Evolutionary conservation across 805 yeast genomes (phyloP), one percentile per base, ranked within the genome.

Genomic region (Saturnispora gosingensis): DNA sequence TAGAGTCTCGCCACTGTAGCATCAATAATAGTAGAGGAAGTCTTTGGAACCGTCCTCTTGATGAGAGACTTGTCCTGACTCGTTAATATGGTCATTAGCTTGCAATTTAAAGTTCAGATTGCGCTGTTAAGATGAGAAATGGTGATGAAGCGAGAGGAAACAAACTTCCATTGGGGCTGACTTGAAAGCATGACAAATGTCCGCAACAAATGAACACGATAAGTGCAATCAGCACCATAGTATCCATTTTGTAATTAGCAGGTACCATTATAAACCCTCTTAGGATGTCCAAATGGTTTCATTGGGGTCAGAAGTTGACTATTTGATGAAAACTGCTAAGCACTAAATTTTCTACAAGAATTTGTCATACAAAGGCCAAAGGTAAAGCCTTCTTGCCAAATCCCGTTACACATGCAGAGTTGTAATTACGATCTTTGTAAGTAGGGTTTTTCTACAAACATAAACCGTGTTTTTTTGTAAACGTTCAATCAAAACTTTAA

Each of bases 1-100:
- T 89, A 93, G 46, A 93, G 74, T 53, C 95, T 72, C 0, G 96
- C 97, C 2, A 91, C 85, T 0, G 96, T 83, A 45, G 95, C 95
- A 69, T 88, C 97, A 34, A 93, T 72, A 56, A 93, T 78, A 65
- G 90, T 90, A 65, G 89, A 89, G 46, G 91, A 74, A 7, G 87
- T 81, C 67, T 88, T 89, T 43, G 99, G 98, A 50, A 91, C 75
- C 18, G 85, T 88, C 52, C 97, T 73, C 64, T 90, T 90, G 67
- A 93, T 80, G 64, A 85, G 84, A 63, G 91, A 97, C 66, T 88
- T 91, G 64, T 93, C 98, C 6, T 74, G 72, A 5, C 79, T 60
- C 7, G 70, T 69, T 45, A 81, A 57, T 11, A 71, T 60, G 38
- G 73, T 72, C 76, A 57, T 56, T 24, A 35, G 16, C 34, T 8